Base-by-base conservation (phyloP, 2,329 filamentous ascomycete genomes). In the Fusarium sp. region DNA sequence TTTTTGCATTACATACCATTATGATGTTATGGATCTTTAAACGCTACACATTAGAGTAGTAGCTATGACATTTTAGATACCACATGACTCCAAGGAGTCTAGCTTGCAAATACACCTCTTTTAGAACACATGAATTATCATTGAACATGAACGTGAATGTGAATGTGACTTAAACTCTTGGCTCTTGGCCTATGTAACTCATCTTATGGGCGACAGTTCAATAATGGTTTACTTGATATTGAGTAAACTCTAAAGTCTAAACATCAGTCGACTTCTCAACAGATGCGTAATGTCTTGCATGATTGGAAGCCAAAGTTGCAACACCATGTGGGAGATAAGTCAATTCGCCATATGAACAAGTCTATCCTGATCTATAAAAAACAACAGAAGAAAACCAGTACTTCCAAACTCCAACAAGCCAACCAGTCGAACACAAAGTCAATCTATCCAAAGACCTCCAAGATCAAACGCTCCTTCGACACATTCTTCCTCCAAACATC, bases 391-490 rank as follows among this genome's bases (percentile, higher is more conserved):
- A 18, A 7, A 24, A 12, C 2, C 4, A 7, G 15, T 16, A 10
- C 9, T 5, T 11, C 25, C 13, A 22, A 43, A 43, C 20, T 34
- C 24, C n/a, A 53, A 29, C 5, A 6, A 9, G 1, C 22, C 12
- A 52, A 12, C 34, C 13, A 22, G 9, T 5, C 6, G 4, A 22
- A 18, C 3, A 0, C 8, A 8, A 16, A 20, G 4, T 2, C 10
- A 15, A 11, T 7, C 20, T 63, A 64, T 0, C 58, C 58, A 45
- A 64, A 64, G 0, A 64, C 61, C n/a, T 64, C 61, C 29, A 64
- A 5, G 6, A 64, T 64, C 32, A 64, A 20, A 2, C 61, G 43
- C 15, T 58, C 59, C 12, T 64, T 64, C 3, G 24, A 12, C 2
- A 58, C 24, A 8, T 16, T 54, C 6, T 58, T 29, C 3, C 18